Conservation (phyloP, 2,329 filamentous ascomycete genomes). For the Corinectria fuckeliana region DNA sequence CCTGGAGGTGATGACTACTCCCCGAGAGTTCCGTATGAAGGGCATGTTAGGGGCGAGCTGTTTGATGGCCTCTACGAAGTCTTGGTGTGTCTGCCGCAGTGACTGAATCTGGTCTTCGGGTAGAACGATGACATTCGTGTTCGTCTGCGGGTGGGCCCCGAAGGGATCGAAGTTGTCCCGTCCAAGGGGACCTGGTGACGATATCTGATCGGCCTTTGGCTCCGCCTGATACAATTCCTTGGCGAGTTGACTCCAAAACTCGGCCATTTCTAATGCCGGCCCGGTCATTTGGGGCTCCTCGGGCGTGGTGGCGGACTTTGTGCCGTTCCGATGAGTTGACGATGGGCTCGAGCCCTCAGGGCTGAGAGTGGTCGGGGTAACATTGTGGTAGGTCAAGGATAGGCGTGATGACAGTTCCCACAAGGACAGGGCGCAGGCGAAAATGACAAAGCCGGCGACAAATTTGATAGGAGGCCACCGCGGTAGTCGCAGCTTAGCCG, state of each 20-base stretch:
- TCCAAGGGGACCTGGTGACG: slow-evolving; percentile 13
- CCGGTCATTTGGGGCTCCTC: slow-evolving; percentile 16
- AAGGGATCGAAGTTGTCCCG: slow-evolving; percentile 29
- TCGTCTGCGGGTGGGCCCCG: neutral
- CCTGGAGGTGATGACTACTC: slow-evolving; percentile 31
- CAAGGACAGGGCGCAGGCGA: slow-evolving; percentile 22
- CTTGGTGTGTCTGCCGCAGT: slow-evolving; percentile 21
- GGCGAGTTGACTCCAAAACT: slow-evolving; percentile 25
- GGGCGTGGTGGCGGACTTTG: neutral
- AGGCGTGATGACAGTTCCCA: slow-evolving; percentile 30
- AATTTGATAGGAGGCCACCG: slow-evolving; percentile 21
- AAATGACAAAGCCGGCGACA: slow-evolving; percentile 17
- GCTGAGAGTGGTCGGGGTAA: neutral
- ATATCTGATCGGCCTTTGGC: slow-evolving; percentile 22
- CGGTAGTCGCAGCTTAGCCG: slow-evolving; percentile 1
- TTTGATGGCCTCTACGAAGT: slow-evolving; percentile 18
- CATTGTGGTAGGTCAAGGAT: slow-evolving; percentile 18
- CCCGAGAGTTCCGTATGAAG: slow-evolving; percentile 16
- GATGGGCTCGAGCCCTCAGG: neutral
- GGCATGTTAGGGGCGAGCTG: slow-evolving; percentile 24
- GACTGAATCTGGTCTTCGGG: slow-evolving; percentile 19
- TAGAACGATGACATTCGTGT: slow-evolving; percentile 25
- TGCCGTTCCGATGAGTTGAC: neutral
- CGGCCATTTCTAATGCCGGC: slow-evolving; percentile 18
- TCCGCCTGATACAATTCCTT: slow-evolving; percentile 18